Conservation (phyloP, 2,329 filamentous ascomycete species). For the Pseudogymnoascus sp. region DNA sequence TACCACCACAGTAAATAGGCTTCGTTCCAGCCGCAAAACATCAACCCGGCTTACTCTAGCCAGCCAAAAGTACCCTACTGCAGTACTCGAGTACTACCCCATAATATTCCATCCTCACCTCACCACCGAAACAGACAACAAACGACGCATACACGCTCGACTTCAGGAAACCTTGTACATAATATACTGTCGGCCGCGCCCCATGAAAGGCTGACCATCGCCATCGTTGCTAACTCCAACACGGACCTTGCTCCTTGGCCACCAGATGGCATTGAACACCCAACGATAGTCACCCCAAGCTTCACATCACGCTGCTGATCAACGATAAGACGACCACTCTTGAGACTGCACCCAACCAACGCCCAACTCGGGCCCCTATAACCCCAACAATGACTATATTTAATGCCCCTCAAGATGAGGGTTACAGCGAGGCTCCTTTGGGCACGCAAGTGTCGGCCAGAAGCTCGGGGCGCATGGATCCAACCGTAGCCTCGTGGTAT, state of each 20-base stretch:
- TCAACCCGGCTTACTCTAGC: background rate
- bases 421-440: slow-evolving; percentile 30
- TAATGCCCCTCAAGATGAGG: slow-evolving; percentile 27
- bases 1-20: background rate
- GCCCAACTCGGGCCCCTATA: background rate
- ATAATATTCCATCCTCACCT: background rate
- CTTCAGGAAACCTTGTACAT: background rate
- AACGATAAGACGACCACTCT: background rate
- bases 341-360: background rate
- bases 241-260: background rate
- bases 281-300: background rate
- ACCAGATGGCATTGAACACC: background rate
- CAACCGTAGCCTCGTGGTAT: background rate
- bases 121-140: background rate
- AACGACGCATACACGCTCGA: background rate
- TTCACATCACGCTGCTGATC: background rate
- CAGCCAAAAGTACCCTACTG: background rate
- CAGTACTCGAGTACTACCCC: background rate
- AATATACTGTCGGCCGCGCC: background rate
- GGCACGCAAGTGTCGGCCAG: background rate
- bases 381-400: background rate
- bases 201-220: background rate
- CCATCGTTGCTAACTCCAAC: background rate
- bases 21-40: background rate
- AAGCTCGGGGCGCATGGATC: background rate